phyloP scores from a whole-genome alignment of 2,329 filamentous ascomycete species.

The Fusarium sp. region DNA sequence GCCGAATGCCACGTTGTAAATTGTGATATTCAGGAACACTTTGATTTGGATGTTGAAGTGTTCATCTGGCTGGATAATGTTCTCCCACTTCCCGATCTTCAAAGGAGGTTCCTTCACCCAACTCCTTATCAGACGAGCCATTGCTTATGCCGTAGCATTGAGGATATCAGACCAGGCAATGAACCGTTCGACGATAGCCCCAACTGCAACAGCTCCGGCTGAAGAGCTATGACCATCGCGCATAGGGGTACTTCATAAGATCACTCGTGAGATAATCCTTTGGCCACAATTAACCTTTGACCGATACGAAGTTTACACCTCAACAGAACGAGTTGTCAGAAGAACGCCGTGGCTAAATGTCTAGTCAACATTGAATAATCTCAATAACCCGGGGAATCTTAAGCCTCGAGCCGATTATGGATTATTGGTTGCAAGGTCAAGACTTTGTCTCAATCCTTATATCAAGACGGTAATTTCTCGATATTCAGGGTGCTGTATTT shows the following conservation, averaged over 20 bases:
- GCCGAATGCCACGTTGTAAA: constrained; percentile 11
- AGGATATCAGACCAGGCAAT: neutral
- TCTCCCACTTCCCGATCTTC: neutral
- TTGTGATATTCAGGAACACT: constrained; percentile 5
- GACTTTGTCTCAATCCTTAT: neutral
- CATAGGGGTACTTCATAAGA: neutral
- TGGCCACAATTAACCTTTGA: neutral
- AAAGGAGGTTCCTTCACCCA: no score
- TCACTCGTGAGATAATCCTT: no score
- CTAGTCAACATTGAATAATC: neutral
- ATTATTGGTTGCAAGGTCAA: neutral
- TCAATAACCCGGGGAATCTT: neutral
- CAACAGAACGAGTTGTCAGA: neutral
- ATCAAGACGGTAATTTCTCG: neutral
- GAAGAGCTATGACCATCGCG: neutral
- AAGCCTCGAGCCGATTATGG: neutral
- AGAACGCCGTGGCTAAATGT: no score
- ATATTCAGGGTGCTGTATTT: neutral
- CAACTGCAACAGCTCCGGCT: no score
- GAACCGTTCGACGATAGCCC: neutral
- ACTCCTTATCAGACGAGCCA: no score
- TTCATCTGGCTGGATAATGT: neutral
- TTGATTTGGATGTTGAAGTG: neutral
- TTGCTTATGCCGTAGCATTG: no score
- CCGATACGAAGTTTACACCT: neutral